These are phyloP conservation scores for Bimuria novae-zelandiae DNA, from an alignment of 2,329 filamentous ascomycete species.

Conservation along the genomic window DNA sequence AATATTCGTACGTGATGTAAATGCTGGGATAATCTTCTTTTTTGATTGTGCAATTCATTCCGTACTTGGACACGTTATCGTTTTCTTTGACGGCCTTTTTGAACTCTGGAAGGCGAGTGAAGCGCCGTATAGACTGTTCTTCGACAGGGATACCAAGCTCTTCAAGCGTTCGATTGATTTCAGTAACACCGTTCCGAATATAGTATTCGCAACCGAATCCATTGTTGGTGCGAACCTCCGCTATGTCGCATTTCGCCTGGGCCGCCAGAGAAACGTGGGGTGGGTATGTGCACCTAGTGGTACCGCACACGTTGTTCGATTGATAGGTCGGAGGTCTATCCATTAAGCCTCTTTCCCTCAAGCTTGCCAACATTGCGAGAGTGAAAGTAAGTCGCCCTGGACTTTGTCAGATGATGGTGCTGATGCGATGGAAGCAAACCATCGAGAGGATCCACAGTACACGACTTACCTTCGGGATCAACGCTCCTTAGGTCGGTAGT, in stretches of 20 bases:
- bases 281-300: not conserved
- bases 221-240: not conserved
- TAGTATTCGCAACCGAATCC: not conserved
- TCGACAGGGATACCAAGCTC: not conserved
- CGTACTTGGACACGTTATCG: not conserved
- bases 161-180: not conserved
- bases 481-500: not conserved
- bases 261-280: not conserved
- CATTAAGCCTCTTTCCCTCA: not conserved
- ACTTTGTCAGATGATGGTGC: not conserved
- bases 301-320: not conserved
- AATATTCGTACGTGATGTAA: not conserved
- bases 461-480: not conserved
- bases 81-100: not conserved
- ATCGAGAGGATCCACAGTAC: too few relatives aligned
- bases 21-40: not conserved
- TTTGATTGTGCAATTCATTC: not conserved
- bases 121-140: not conserved
- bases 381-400: not conserved
- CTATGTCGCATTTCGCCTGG: not conserved
- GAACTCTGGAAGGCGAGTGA: not conserved
- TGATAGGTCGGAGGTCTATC: not conserved
- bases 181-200: not conserved
- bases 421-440: not conserved
- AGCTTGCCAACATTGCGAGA: not conserved